Percentiles rank a stretch among this genome's conserved stretches.
Conservation (phyloP, 768 basidiomycete genomes). For the Paxillus rubicundulus region DNA sequence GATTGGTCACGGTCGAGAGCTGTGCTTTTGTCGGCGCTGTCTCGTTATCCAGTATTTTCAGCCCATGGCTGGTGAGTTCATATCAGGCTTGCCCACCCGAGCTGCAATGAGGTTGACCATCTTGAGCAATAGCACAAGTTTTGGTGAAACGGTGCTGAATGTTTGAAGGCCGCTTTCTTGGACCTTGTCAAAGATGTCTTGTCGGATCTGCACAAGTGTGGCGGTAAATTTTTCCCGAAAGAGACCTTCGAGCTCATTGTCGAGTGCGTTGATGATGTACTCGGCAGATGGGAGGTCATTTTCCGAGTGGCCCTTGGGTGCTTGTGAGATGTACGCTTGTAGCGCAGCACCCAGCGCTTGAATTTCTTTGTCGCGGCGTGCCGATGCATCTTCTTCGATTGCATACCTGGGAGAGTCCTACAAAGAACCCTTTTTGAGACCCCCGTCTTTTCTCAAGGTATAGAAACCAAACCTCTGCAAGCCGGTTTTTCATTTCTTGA, state of each 20-base stretch:
- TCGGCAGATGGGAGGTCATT: slow-evolving; percentile 25
- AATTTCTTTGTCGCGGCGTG: slow-evolving; percentile 24
- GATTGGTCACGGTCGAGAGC: too few relatives aligned
- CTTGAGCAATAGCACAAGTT: slow-evolving; percentile 22
- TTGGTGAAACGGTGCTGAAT: slow-evolving; percentile 25
- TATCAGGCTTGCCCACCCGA: slow-evolving; percentile 22
- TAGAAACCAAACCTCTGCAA: slow-evolving; percentile 25
- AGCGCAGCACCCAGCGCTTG: slow-evolving; percentile 31
- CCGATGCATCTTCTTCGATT: slow-evolving; percentile 11
- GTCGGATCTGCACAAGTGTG: slow-evolving; percentile 19
- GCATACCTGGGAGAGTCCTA: slow-evolving; percentile 15
- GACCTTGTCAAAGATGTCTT: slow-evolving; percentile 23
- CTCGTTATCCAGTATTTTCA: slow-evolving; percentile 4
- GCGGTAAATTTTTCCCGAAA: slow-evolving; percentile 23
- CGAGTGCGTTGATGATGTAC: slow-evolving; percentile 30
- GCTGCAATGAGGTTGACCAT: slow-evolving; percentile 33
- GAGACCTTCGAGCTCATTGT: slow-evolving; percentile 22
- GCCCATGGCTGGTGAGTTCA: background rate
- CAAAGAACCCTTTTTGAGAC: background rate
- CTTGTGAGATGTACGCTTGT: slow-evolving; percentile 32
- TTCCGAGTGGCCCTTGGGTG: slow-evolving; percentile 9
- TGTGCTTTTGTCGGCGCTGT: background rate
- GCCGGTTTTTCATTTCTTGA: slow-evolving; percentile 19
- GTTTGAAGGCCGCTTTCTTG: slow-evolving; percentile 21
- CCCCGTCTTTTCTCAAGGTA: background rate